A percentile compares a stretch with the other conserved stretches of the same genome.
phyloP scores from a whole-genome alignment of 495 filamentous ascomycete species.

The Letharia columbiana region DNA sequence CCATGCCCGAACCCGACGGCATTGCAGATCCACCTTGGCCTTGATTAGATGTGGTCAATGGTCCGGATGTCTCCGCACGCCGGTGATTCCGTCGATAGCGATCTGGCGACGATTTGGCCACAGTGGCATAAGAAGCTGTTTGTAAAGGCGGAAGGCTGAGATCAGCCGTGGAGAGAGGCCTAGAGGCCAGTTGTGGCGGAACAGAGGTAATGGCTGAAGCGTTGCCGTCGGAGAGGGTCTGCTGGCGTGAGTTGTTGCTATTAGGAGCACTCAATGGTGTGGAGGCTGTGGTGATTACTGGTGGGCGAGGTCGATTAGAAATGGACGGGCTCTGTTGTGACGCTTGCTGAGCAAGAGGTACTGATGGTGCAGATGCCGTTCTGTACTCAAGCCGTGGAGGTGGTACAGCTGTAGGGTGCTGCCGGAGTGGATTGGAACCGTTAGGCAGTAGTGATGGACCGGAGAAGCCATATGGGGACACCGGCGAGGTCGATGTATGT shows the following conservation, averaged over 20 bases:
- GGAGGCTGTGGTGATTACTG: constrained; percentile 54
- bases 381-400: constrained; percentile 61
- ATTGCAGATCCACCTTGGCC: constrained; percentile 30
- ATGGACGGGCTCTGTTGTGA: constrained; percentile 32
- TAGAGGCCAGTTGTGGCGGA: constrained; percentile 27
- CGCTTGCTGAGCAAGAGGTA: constrained; percentile 41
- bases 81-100: constrained; percentile 55
- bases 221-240: constrained; percentile 37
- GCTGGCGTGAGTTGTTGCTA: constrained; percentile 23
- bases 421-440: constrained; percentile 41
- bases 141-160: constrained; percentile 35
- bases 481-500: constrained; percentile 53
- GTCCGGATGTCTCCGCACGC: constrained; percentile 37
- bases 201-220: constrained; percentile 34
- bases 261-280: constrained; percentile 39
- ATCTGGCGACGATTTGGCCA: constrained; percentile 54
- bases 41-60: constrained; percentile 7
- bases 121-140: constrained; percentile 31
- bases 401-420: constrained; percentile 47
- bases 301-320: constrained; percentile 46
- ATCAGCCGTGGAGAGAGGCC: constrained; percentile 46
- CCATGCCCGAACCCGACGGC: constrained; percentile 38
- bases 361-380: constrained; percentile 54
- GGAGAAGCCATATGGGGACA: constrained; percentile 81
- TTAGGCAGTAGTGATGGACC: constrained; percentile 60